These are phyloP conservation scores for Camellia lanceoleosa DNA, from an alignment of 148 eudicot species.

Conservation along the genomic window DNA sequence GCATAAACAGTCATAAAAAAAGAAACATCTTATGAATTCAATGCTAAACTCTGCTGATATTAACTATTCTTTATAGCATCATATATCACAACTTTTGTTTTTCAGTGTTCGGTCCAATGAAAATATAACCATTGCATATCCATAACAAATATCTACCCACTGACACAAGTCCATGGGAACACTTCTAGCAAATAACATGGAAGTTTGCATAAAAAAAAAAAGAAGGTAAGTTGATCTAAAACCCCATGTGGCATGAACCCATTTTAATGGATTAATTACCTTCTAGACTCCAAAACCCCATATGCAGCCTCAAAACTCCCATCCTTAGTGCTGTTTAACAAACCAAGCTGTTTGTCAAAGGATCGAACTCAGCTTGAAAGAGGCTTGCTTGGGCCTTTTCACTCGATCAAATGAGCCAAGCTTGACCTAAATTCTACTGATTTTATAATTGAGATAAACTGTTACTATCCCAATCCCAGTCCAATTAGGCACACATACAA, in stretches of 20 bases:
- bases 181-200: not conserved
- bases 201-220: not conserved
- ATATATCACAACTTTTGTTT: not conserved
- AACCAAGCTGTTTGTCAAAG: not conserved
- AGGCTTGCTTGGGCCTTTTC: not conserved
- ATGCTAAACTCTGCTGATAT: not conserved
- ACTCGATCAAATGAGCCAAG: not conserved
- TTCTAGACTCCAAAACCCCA: not conserved
- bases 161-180: not conserved
- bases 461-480: not conserved
- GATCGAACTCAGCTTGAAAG: not conserved
- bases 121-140: not conserved
- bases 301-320: not conserved
- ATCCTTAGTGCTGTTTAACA: not conserved
- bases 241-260: not conserved
- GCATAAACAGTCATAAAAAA: conserved; percentile 15
- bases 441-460: not conserved
- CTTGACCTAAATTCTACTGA: not conserved
- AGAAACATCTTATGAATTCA: not conserved
- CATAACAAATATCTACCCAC: not conserved
- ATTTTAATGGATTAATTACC: not conserved
- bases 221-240: not conserved
- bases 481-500: not conserved
- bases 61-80: not conserved
- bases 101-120: not conserved